These are phyloP conservation scores for Globisporangium polare DNA, from an alignment of 352 stramenopile species.

Conservation along the genomic window DNA sequence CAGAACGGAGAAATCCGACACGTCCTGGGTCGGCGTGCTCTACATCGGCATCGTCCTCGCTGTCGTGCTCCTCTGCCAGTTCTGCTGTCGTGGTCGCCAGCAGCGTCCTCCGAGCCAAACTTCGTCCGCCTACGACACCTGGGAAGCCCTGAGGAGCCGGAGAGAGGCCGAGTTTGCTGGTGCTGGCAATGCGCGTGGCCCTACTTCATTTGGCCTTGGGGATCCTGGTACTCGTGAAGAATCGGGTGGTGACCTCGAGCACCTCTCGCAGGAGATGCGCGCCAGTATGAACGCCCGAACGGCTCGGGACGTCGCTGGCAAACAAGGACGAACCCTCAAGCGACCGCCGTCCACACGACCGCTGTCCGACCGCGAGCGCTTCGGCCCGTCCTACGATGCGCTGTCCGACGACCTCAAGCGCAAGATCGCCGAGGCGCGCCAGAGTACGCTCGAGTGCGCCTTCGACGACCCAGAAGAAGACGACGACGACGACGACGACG, in stretches of 20 bases:
- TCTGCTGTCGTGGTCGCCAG: slow-evolving; percentile 22
- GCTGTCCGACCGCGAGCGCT: slow-evolving; percentile 14
- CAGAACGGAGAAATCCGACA: slow-evolving; percentile 14
- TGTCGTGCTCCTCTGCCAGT: slow-evolving; percentile 26
- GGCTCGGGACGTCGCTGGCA: neutral
- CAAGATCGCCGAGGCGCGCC: slow-evolving; percentile 28
- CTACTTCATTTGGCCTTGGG: neutral
- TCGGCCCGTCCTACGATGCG: slow-evolving; percentile 21
- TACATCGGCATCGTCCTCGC: slow-evolving; percentile 19
- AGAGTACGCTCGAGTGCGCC: slow-evolving; percentile 29
- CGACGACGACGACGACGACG: slow-evolving; percentile 12
- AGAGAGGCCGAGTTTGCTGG: neutral
- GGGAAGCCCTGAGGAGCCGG: neutral
- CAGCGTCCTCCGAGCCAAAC: neutral
- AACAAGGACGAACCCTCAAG: neutral
- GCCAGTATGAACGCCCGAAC: slow-evolving; percentile 8
- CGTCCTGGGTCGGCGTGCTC: slow-evolving; percentile 22
- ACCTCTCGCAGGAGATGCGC: slow-evolving; percentile 8
- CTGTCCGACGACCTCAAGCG: slow-evolving; percentile 29
- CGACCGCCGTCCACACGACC: neutral
- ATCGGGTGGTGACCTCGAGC: slow-evolving; percentile 11
- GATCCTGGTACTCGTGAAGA: neutral
- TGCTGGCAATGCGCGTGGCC: neutral
- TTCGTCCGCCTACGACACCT: neutral
- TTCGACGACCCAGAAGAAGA: slow-evolving; percentile 25